phyloP scores from a whole-genome alignment of 2,329 filamentous ascomycete species.

The Helotiales sp. region DNA sequence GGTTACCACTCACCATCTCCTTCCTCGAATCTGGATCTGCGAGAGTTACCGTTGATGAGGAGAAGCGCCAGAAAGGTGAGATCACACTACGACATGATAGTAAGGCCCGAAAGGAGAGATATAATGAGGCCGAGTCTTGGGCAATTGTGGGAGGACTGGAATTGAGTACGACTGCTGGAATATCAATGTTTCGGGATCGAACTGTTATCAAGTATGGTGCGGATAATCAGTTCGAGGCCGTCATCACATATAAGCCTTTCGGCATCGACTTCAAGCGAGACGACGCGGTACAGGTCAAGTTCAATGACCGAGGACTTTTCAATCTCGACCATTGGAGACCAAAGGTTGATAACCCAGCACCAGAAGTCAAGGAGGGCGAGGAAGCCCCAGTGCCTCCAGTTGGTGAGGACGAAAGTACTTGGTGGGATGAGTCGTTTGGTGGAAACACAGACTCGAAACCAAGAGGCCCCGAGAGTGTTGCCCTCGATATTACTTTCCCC shows the following conservation, averaged over 20 bases:
- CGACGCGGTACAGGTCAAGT: constrained; percentile 78
- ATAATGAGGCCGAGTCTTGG: constrained; percentile 90
- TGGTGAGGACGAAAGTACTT: constrained; percentile 81
- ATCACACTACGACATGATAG: constrained; percentile 88
- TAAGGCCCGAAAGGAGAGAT: constrained; percentile 85
- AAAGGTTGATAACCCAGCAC: constrained; percentile 67
- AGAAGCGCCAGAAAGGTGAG: constrained; percentile 84
- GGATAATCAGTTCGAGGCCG: constrained; percentile 75
- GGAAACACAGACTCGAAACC: constrained; percentile 96
- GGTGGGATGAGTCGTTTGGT: constrained; percentile 97
- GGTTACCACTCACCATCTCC: constrained; percentile 81
- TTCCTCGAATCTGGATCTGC: constrained; percentile 91
- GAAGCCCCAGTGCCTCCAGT: constrained; percentile 45
- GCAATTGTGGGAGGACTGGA: constrained; percentile 81
- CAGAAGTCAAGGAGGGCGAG: constrained; percentile 46
- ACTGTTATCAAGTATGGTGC: constrained; percentile 83
- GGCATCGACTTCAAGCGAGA: constrained; percentile 85
- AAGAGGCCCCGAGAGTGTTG: constrained; percentile 90
- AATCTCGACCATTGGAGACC: constrained; percentile 96
- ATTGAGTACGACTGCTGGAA: constrained; percentile 73
- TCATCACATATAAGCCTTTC: constrained; percentile 84
- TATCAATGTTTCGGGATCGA: constrained; percentile 63
- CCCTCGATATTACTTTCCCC: constrained; percentile 87
- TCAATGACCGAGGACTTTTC: constrained; percentile 88
- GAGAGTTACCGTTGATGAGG: constrained; percentile 88